phyloP scores from a whole-genome alignment of 1,139 yeast genomes.

The Scheffersomyces illinoinensis region DNA sequence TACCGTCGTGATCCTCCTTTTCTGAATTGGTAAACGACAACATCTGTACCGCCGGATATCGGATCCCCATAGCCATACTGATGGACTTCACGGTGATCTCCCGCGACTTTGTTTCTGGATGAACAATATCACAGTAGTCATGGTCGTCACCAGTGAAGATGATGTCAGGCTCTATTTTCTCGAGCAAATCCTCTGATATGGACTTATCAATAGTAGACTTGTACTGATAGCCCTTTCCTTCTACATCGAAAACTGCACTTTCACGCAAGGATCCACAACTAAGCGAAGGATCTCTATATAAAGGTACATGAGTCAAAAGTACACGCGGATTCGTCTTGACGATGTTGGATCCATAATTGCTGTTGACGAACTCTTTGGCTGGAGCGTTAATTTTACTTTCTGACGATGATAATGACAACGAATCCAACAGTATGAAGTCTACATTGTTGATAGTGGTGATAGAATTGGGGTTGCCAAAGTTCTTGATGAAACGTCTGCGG shows the following conservation, averaged over 20 bases:
- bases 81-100: conserved; percentile 58
- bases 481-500: conserved; percentile 36
- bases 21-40: conserved; percentile 31
- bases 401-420: conserved; percentile 43
- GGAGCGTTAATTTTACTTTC: conserved; percentile 25
- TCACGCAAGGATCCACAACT: conserved; percentile 52
- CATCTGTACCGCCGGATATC: conserved; percentile 54
- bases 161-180: conserved; percentile 38
- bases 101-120: conserved; percentile 21
- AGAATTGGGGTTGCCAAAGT: conserved; percentile 45
- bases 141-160: conserved; percentile 56
- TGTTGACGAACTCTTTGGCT: conserved; percentile 32
- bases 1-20: conserved; percentile 8
- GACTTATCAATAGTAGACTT: conserved; percentile 45
- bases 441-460: conserved; percentile 34
- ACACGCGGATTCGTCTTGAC: conserved; percentile 31
- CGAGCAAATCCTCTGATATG: conserved; percentile 28
- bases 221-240: conserved; percentile 50
- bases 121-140: conserved; percentile 54
- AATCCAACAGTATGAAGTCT: conserved; percentile 47
- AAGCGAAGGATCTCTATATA: conserved; percentile 37
- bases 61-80: conserved; percentile 62
- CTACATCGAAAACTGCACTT: conserved; percentile 19
- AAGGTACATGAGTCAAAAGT: conserved; percentile 51
- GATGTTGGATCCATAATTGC: conserved; percentile 10